Evolutionary conservation across 495 filamentous ascomycete species (phyloP).

Genomic region (Penicillium parvum): DNA sequence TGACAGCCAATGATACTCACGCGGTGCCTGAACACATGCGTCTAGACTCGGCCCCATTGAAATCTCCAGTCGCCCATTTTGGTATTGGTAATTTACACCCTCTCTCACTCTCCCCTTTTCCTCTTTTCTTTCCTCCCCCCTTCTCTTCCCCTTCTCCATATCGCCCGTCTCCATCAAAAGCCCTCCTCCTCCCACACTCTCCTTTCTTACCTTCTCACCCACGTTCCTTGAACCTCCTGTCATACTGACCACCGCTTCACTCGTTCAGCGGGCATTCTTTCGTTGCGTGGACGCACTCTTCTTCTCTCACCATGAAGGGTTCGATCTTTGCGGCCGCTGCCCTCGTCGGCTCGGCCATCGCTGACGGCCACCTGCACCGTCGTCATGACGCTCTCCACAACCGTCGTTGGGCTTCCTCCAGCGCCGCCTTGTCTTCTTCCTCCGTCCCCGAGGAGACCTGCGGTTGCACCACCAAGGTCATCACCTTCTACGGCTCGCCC

Average conservation of each 20-base stretch:
- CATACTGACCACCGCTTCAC: slow-evolving; percentile 77
- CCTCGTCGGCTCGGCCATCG: slow-evolving; percentile 58
- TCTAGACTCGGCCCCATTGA: slow-evolving; percentile 10
- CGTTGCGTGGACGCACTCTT: slow-evolving; percentile 26
- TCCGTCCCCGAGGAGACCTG: slow-evolving; percentile 46
- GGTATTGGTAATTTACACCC: no score
- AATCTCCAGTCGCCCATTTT: no score
- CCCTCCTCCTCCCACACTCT: slow-evolving; percentile 48
- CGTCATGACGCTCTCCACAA: slow-evolving; percentile 58
- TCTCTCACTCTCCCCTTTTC: slow-evolving; percentile 19
- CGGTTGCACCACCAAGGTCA: slow-evolving; percentile 66
- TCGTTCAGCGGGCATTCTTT: slow-evolving; percentile 95
- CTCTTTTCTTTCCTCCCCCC: slow-evolving; percentile 29
- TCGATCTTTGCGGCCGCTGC: slow-evolving; percentile 62
- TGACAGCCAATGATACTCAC: slow-evolving; percentile 5
- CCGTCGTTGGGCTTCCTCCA: slow-evolving; percentile 26
- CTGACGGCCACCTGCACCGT: slow-evolving; percentile 55
- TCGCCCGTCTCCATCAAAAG: slow-evolving; percentile 39
- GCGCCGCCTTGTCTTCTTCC: slow-evolving; percentile 23
- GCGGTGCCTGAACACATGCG: slow-evolving; percentile 19
- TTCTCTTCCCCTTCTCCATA: slow-evolving; percentile 27
- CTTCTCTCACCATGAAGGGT: slow-evolving; percentile 61
- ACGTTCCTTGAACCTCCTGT: slow-evolving; percentile 36
- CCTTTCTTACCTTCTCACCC: slow-evolving; percentile 28
- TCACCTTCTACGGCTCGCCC: slow-evolving; percentile 54